phyloP scores from a whole-genome alignment of 768 basidiomycete genomes.

The Neoboletus magnificus region DNA sequence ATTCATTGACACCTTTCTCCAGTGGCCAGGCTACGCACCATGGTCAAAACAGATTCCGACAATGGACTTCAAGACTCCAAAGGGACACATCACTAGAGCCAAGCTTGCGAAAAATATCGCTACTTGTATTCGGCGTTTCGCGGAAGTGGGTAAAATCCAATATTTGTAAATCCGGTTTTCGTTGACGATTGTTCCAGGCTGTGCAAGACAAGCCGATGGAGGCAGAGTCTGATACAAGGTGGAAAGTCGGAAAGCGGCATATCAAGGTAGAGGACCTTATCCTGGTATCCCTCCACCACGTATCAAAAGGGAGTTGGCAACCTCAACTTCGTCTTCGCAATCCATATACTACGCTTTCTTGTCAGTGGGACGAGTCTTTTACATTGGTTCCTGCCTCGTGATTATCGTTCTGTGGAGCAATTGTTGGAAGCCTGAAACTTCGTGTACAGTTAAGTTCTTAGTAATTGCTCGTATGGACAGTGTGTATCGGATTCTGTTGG shows the following conservation, averaged over 20 bases:
- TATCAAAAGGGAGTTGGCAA: slow-evolving; percentile 81
- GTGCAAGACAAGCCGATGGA: slow-evolving; percentile 52
- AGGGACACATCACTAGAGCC: slow-evolving; percentile 69
- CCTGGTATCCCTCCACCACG: slow-evolving; percentile 78
- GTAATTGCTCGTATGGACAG: neutral
- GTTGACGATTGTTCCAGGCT: slow-evolving; percentile 37
- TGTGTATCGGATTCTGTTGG: neutral
- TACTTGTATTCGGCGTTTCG: slow-evolving; percentile 70
- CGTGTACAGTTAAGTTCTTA: neutral
- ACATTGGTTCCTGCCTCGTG: neutral
- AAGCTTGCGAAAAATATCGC: slow-evolving; percentile 81
- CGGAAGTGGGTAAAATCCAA: slow-evolving; percentile 39
- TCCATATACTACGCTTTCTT: neutral
- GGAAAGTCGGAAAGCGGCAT: slow-evolving; percentile 56
- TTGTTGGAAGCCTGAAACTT: neutral
- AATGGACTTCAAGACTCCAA: slow-evolving; percentile 75
- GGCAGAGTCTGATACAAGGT: slow-evolving; percentile 56
- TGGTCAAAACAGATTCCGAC: slow-evolving; percentile 85
- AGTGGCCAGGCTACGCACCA: slow-evolving; percentile 80
- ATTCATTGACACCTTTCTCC: slow-evolving; percentile 1
- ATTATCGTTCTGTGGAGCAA: neutral
- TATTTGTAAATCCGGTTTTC: neutral
- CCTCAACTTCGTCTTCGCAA: slow-evolving; percentile 59
- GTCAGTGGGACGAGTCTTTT: slow-evolving; percentile 1
- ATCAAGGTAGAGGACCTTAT: slow-evolving; percentile 66